A percentile compares a stretch with the other conserved stretches of the same genome.
These are phyloP conservation scores for Sindora glabra DNA, from an alignment of 306 rosid species.

Conservation along the genomic window DNA sequence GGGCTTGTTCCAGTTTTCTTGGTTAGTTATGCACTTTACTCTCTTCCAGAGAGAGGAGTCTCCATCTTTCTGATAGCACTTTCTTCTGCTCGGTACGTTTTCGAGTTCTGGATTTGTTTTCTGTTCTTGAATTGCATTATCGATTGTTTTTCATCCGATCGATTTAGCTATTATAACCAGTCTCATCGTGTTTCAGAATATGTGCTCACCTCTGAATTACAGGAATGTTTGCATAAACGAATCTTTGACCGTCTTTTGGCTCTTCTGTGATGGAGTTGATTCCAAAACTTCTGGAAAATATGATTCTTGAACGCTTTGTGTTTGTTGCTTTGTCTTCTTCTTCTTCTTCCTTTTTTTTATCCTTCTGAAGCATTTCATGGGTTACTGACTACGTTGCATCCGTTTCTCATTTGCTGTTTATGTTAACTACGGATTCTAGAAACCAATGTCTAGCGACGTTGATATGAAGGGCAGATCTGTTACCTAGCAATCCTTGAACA, in stretches of 20 bases:
- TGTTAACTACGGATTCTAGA: background rate
- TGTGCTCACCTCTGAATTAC: background rate
- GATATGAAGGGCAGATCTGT: background rate
- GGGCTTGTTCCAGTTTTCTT: too few relatives aligned
- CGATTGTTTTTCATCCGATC: background rate
- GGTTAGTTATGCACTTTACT: too few relatives aligned
- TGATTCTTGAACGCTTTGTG: conserved; percentile 1
- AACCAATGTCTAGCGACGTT: background rate
- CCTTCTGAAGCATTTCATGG: background rate
- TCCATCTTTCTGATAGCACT: background rate
- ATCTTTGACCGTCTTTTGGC: background rate
- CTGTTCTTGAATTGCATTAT: background rate
- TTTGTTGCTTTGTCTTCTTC: background rate
- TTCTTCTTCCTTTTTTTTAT: background rate
- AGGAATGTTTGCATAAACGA: background rate
- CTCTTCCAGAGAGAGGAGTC: too few relatives aligned
- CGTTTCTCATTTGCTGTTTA: background rate
- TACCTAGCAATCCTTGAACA: background rate
- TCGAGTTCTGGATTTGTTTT: background rate
- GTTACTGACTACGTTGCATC: background rate
- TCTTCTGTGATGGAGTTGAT: background rate
- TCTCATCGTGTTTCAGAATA: background rate
- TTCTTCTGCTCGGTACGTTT: background rate
- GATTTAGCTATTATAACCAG: background rate
- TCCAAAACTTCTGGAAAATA: background rate